Base-by-base conservation (phyloP, 805 yeast genomes). In the Schizosaccharomyces osmophilus region DNA sequence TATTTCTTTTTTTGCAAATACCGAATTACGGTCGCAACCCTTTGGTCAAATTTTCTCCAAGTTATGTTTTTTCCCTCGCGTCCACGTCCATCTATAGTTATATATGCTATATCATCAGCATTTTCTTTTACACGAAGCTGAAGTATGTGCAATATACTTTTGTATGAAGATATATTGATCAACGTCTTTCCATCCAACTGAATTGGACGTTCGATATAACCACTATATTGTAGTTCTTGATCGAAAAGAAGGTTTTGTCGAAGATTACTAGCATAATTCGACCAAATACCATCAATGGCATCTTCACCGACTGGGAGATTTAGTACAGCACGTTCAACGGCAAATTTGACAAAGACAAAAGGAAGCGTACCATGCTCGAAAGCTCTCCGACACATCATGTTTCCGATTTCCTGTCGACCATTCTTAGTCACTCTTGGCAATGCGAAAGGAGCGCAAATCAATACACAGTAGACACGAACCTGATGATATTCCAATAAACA, bases 341-440 rank as follows among this genome's bases (percentile, higher is more conserved):
- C 83, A 68, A 88, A 93, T 68, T 86, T 87, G 61, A 88, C 87
- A 71, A 81, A 89, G 32, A 80, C 82, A 0, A 95, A 82, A n/a
- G 80, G 77, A 26, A 93, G 73, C n/a, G 78, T 75, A 1, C 97
- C 97, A 65, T 82, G 84, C 54, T 82, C 75, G 68, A 88, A 88
- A 65, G 80, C 78, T 65, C 82, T 80, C 67, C 83, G 86, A 72
- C 85, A 87, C 67, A 82, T 78, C 84, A 82, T 86, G 66, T 89
- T 93, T 0, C 97, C 97, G 64, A 93, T 84, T 66, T 93, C 97
- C 24, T 87, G 76, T 8, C 96, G 83, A 26, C 95, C 95, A 70
- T 86, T 82, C 66, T 93, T 75, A 67, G 82, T 75, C 41, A 94
- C 83, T 68, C 95, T 79, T 3, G 98, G 96, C 31, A 93, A 74